phyloP scores from a whole-genome alignment of 345 rosid genomes.

The Turritis glabra region DNA sequence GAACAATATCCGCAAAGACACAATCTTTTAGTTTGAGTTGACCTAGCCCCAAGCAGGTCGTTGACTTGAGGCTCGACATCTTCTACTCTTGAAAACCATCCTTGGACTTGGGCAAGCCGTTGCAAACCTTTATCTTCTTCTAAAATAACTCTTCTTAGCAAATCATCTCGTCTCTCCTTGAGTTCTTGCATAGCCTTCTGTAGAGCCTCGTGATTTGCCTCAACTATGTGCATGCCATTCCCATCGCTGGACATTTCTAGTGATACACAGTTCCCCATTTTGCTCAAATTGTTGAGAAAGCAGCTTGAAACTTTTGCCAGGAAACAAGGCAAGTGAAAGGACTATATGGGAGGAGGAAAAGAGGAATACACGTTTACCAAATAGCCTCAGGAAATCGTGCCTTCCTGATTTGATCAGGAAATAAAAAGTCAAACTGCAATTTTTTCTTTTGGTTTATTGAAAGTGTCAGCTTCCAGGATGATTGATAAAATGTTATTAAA shows the following conservation, averaged over 20 bases:
- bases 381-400: background rate
- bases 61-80: background rate
- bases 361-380: background rate
- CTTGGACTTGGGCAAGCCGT: background rate
- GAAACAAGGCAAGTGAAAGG: background rate
- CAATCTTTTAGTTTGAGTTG: background rate
- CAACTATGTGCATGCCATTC: background rate
- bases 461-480: background rate
- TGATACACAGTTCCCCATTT: constrained; percentile 7
- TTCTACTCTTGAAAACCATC: constrained; percentile 18
- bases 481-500: no score
- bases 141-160: background rate
- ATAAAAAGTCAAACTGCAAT: background rate
- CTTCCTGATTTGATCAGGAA: background rate
- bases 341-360: background rate
- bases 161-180: background rate
- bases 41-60: background rate
- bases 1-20: constrained; percentile 1
- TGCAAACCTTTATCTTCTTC: constrained; percentile 5
- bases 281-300: background rate
- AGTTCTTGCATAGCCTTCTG: background rate
- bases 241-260: background rate
- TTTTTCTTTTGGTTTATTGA: background rate
- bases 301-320: background rate
- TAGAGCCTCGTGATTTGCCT: background rate